phyloP scores from a whole-genome alignment of 2,329 filamentous ascomycete genomes.

The Verticillium isaacii region DNA sequence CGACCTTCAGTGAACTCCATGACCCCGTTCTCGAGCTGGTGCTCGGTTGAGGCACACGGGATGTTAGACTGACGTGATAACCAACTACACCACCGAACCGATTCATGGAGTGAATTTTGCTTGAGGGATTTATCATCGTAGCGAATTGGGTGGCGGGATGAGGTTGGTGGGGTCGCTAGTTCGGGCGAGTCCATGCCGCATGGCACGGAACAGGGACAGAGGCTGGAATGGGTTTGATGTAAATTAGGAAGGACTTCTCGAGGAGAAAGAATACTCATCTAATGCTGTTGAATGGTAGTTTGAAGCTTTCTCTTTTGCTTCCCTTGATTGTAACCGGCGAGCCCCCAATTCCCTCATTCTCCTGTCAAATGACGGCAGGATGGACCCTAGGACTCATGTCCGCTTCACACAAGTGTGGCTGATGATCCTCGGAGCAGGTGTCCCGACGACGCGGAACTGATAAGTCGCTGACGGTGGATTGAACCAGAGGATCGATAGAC shows the following conservation, averaged over 20 bases:
- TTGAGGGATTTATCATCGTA: background rate
- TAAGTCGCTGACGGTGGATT: background rate
- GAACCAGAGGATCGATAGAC: background rate
- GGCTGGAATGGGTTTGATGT: background rate
- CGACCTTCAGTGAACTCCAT: slow-evolving; percentile 1
- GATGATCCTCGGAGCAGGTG: slow-evolving; percentile 1
- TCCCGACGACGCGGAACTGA: background rate
- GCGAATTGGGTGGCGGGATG: background rate
- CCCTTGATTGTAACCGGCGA: background rate
- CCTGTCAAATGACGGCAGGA: background rate
- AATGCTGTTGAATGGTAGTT: background rate
- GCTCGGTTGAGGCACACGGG: background rate
- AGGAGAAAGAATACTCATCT: background rate
- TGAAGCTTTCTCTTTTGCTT: background rate
- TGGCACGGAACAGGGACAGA: background rate
- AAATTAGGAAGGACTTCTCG: background rate
- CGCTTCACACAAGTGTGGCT: background rate
- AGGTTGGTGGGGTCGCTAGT: background rate
- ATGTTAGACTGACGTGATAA: background rate
- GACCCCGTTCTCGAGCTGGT: background rate
- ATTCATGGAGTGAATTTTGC: background rate
- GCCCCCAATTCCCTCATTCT: background rate
- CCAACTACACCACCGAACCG: background rate
- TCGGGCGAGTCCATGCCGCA: background rate
- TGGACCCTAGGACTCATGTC: background rate